Base-by-base conservation (phyloP, 345 rosid species). In the Moringa oleifera region DNA sequence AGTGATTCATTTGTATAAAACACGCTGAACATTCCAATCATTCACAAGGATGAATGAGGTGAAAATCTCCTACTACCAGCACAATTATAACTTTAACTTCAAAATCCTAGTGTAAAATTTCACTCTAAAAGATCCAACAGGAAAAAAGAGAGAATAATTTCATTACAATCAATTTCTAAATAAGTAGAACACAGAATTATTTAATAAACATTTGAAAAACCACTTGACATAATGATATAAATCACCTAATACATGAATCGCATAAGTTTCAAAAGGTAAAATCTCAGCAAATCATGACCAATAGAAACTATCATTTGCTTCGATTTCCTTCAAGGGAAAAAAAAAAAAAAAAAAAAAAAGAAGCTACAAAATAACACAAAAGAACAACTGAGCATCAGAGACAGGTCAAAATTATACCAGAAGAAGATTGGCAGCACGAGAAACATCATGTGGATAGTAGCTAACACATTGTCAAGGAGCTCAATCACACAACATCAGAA, bases 371-470 rank as follows among this genome's bases (percentile, higher is more conserved):
- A 52, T 21, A 19, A 28, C 12, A 36, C 21, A 25, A 20, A 47
- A 33, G 10, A 60, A 25, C 25, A 60, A 24, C 53, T 47, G 25
- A 53, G 33, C 21, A 51, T 24, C 33, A 50, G 15, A 2, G 47
- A 54, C 45, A 53, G 45, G 69, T 54, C 58, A 60, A 54, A 71
- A 65, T 59, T 66, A 17, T 81, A 86, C 96, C 86, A 84, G 71
- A 66, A 89, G 85, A 77, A 78, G 80, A 71, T 55, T 66, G 53
- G 89, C 84, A 51, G 96, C 86, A 73, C 89, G 93, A 67, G 84
- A 64, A 53, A 86, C 85, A 73, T 89, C 96, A 57, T 83, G 89
- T 15, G 93, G 90, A 75, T 84, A 70, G 71, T 86, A 89, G 72
- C 93, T 89, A 73, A 45, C 21, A 53, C 52, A 71, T 63, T 70